These are phyloP conservation scores for Phialophora chinensis DNA, from an alignment of 2,329 filamentous ascomycete species.

Conservation along the genomic window DNA sequence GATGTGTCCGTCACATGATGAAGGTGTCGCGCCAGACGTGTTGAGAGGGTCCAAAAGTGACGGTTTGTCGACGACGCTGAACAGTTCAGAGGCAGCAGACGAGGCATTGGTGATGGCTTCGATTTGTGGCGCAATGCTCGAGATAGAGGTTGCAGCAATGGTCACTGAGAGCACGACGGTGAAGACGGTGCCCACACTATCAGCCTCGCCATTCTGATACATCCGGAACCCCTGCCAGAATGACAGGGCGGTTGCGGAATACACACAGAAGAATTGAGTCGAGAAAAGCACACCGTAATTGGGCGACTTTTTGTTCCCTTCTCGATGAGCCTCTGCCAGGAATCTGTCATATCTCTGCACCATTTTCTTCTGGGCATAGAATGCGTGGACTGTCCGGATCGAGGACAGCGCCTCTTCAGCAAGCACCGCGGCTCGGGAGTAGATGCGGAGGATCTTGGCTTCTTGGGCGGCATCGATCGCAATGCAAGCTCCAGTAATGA, in stretches of 20 bases:
- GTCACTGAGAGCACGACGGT: conserved; percentile 38
- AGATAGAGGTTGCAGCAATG: conserved; percentile 31
- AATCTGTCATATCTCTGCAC: conserved; percentile 52
- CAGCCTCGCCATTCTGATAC: conserved; percentile 43
- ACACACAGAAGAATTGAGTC: conserved; percentile 62
- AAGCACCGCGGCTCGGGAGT: conserved; percentile 53
- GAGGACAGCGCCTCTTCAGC: conserved; percentile 60
- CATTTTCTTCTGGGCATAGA: conserved; percentile 54
- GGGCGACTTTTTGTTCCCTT: conserved; percentile 53
- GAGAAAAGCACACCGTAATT: conserved; percentile 53
- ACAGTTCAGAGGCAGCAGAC: conserved; percentile 61
- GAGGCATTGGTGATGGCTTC: conserved; percentile 52
- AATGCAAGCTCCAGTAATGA: conserved; percentile 40
- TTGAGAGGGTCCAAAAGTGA: conserved; percentile 82
- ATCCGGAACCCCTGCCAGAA: conserved; percentile 50
- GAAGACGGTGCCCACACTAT: conserved; percentile 41
- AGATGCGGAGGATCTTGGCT: conserved; percentile 44
- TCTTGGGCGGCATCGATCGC: conserved; percentile 36
- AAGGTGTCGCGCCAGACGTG: conserved; percentile 68
- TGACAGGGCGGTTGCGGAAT: conserved; percentile 66
- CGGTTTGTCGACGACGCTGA: conserved; percentile 83
- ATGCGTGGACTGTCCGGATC: conserved; percentile 58
- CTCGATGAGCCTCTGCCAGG: conserved; percentile 51
- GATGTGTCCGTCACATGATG: conserved; percentile 56
- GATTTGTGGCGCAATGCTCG: conserved; percentile 46